phyloP scores from a whole-genome alignment of 108 stramenopile species.

The Mediolabrus comicus region DNA sequence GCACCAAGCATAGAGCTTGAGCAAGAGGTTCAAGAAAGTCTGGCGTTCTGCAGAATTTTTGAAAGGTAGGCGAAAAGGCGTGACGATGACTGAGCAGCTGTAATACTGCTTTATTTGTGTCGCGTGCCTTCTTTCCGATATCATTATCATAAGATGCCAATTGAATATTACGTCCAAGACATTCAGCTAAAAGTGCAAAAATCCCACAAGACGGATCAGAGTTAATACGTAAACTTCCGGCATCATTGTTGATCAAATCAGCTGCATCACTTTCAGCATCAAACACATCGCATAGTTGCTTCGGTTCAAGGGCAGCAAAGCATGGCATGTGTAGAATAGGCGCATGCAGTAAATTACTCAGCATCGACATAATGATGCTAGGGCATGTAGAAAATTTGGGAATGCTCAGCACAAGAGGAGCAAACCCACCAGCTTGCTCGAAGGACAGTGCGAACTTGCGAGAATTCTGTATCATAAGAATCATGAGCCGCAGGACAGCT shows the following conservation, averaged over 20 bases:
- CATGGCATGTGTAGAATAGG: slow-evolving; percentile 78
- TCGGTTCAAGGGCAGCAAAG: slow-evolving; percentile 69
- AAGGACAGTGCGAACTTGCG: slow-evolving; percentile 71
- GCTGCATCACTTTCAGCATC: slow-evolving; percentile 66
- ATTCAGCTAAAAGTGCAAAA: slow-evolving; percentile 85
- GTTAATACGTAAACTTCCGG: slow-evolving; percentile 18
- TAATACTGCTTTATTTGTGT: slow-evolving; percentile 79
- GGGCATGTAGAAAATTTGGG: slow-evolving; percentile 87
- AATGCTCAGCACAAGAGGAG: slow-evolving; percentile 79
- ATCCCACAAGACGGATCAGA: slow-evolving; percentile 78
- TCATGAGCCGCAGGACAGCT: slow-evolving; percentile 82
- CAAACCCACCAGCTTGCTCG: slow-evolving; percentile 81
- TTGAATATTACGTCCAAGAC: slow-evolving; percentile 86
- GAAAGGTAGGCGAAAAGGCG: slow-evolving; percentile 72
- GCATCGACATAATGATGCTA: slow-evolving; percentile 74
- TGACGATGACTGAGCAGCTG: slow-evolving; percentile 77
- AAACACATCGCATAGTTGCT: slow-evolving; percentile 78
- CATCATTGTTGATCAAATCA: slow-evolving; percentile 35
- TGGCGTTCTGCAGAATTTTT: slow-evolving; percentile 74
- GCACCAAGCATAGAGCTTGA: slow-evolving; percentile 77
- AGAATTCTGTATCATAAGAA: slow-evolving; percentile 84
- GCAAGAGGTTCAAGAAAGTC: slow-evolving; percentile 81
- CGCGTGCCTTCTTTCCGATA: slow-evolving; percentile 62
- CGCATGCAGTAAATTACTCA: slow-evolving; percentile 80
- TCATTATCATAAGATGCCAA: slow-evolving; percentile 68